A percentile compares a stretch with the other conserved stretches of the same genome.
phyloP scores from a whole-genome alignment of 176 grass and related monocot genomes.

The Aegilops umbellulata region DNA sequence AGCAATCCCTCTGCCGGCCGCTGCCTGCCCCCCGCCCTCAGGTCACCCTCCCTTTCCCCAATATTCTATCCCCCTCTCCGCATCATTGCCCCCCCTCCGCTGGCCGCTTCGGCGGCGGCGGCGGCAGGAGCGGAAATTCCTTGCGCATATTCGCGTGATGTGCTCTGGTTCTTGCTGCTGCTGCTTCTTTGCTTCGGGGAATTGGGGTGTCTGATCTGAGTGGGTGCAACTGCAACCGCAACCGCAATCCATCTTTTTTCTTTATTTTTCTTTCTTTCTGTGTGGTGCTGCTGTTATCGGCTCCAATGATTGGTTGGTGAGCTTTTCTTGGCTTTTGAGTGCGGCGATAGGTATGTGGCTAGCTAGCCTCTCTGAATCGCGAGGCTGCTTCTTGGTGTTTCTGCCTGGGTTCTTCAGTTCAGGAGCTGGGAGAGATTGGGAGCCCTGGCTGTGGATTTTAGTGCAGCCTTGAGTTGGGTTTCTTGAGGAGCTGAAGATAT shows the following conservation, averaged over 20 bases:
- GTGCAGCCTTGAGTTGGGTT: neutral
- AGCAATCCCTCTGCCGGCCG: slow-evolving; percentile 33
- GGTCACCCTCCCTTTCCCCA: slow-evolving; percentile 45
- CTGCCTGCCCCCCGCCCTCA: slow-evolving; percentile 63
- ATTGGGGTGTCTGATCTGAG: slow-evolving; percentile 27
- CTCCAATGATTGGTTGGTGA: slow-evolving; percentile 51
- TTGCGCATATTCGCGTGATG: slow-evolving; percentile 36
- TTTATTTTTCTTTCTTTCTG: neutral
- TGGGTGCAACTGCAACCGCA: slow-evolving; percentile 37
- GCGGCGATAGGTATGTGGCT: neutral
- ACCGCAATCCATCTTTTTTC: slow-evolving; percentile 2
- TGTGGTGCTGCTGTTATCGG: slow-evolving; percentile 16
- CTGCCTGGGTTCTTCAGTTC: neutral
- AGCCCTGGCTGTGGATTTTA: neutral
- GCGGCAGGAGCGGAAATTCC: slow-evolving; percentile 19
- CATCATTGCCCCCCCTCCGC: neutral
- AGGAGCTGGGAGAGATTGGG: neutral
- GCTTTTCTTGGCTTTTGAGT: slow-evolving; percentile 25
- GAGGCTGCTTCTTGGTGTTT: slow-evolving; percentile 11
- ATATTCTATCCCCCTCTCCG: slow-evolving; percentile 23
- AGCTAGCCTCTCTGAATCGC: slow-evolving; percentile 21
- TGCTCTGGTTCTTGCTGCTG: slow-evolving; percentile 31
- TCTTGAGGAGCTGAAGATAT: slow-evolving; percentile 25
- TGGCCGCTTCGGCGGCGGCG: slow-evolving; percentile 12
- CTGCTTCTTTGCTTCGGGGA: slow-evolving; percentile 30